Evolutionary conservation across 208 protist genomes (phyloP).

Genomic region (Leishmania turanica): DNA sequence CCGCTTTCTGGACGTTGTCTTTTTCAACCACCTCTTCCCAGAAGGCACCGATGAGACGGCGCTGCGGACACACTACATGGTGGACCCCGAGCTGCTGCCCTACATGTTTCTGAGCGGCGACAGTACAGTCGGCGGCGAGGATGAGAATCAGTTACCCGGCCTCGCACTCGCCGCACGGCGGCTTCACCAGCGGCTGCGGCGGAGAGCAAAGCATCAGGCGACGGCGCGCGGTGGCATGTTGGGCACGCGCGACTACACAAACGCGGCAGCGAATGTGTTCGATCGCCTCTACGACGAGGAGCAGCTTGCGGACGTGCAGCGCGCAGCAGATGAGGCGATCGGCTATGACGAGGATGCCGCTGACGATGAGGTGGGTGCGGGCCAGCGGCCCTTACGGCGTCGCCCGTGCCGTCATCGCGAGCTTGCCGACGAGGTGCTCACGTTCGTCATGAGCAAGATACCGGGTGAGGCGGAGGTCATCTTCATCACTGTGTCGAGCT

Average conservation of each 20-base stretch:
- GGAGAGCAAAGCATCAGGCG: neutral
- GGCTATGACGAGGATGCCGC: slow-evolving; percentile 32
- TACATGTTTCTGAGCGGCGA: slow-evolving; percentile 89
- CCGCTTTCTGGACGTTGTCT: slow-evolving; percentile 77
- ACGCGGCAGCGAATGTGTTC: slow-evolving; percentile 53
- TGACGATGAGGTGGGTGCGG: slow-evolving; percentile 19
- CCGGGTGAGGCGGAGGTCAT: slow-evolving; percentile 67
- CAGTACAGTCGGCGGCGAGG: slow-evolving; percentile 78
- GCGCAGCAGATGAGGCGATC: slow-evolving; percentile 37
- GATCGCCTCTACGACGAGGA: slow-evolving; percentile 73
- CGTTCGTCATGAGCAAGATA: slow-evolving; percentile 79
- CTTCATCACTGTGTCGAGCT: slow-evolving; percentile 79
- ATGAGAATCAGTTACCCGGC: slow-evolving; percentile 72
- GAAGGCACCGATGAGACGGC: slow-evolving; percentile 52
- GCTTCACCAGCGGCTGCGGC: slow-evolving; percentile 25
- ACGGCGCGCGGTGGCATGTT: neutral
- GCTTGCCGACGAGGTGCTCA: slow-evolving; percentile 75
- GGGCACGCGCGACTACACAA: slow-evolving; percentile 33
- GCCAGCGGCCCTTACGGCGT: slow-evolving; percentile 1
- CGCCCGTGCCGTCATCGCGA: slow-evolving; percentile 31
- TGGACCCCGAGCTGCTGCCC: slow-evolving; percentile 58
- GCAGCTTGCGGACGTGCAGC: slow-evolving; percentile 63
- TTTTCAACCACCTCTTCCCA: slow-evolving; percentile 86
- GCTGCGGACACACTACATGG: slow-evolving; percentile 40
- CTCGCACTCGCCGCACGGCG: slow-evolving; percentile 56